Evolutionary conservation across 805 yeast genomes (phyloP), one percentile per base, ranked within the genome.

Genomic region (Scheffersomyces lignosus): DNA sequence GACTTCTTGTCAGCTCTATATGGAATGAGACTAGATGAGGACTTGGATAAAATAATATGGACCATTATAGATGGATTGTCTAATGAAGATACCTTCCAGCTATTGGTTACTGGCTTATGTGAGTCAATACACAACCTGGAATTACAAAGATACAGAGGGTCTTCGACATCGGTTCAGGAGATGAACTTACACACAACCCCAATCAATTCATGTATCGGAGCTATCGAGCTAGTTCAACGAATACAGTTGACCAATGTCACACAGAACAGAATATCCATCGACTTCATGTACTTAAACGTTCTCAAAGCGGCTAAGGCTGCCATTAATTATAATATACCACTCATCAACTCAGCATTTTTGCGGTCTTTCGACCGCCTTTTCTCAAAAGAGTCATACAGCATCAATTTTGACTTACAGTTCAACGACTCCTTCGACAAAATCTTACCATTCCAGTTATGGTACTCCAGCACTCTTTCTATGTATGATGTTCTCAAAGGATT

Each of bases 1-100:
- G 66, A 65, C 36, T 64, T 77, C 10, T 48, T 80, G 5, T 71
- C 82, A 41, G 74, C 74, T 2, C 58, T 72, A 1, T 54, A 66
- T 20, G 55, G 64, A 1, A 40, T 52, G 5, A 39, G 43, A 8
- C 45, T 66, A 20, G 64, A 69, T 13, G 56, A 65, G 6, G 50
- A 58, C 4, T 59, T 73, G 24, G 51, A 52, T 6, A 62, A 56
- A 4, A 27, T 58, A 5, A 57, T 70, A 1, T 67, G 73, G 62
- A 62, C 63, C 4, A 56, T 71, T 3, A 55, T 77, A 6, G 47
- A 51, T 12, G 62, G 62, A 27, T 48, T 81, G 15, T 51, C 62
- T 10, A 39, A 47, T 10, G 67, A 70, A 13, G 70, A 66, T 18
- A 51, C 71, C 4, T 66, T 66, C 5, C 57, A 58, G 10, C 31